Conservation (phyloP, 345 rosid genomes). For the Ceriops zippeliana region DNA sequence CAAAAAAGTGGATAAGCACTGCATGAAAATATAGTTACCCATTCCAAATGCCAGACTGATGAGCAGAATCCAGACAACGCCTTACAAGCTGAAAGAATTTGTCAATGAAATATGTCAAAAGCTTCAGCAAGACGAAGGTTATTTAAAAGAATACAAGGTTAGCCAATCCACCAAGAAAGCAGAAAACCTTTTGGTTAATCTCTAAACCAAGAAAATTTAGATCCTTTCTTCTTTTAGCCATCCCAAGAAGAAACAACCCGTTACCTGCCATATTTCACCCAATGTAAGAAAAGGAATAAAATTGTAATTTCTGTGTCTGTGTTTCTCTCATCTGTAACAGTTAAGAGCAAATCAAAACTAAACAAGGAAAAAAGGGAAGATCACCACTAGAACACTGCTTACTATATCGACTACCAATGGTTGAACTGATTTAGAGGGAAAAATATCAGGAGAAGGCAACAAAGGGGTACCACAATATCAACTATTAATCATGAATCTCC, state of each 20-base stretch:
- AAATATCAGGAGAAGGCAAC: background rate
- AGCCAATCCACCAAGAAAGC: background rate
- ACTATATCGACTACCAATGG: too few species aligned
- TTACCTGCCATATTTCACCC: conserved; percentile 40
- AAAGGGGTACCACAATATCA: too few species aligned
- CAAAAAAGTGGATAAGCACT: background rate
- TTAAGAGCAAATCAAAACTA: background rate
- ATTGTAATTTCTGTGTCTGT: background rate
- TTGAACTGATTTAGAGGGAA: background rate
- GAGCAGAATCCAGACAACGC: conserved; percentile 40
- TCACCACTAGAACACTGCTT: too few species aligned
- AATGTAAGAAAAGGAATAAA: conserved; percentile 6
- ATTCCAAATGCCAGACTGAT: conserved; percentile 40
- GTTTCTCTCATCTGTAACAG: background rate
- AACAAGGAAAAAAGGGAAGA: background rate
- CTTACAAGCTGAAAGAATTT: conserved; percentile 46
- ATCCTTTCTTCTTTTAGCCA: conserved; percentile 51
- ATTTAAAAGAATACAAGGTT: background rate
- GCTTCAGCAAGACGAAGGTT: conserved; percentile 4
- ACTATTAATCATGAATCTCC: too few species aligned
- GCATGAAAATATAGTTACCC: conserved; percentile 38
- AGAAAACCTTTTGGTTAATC: conserved; percentile 53
- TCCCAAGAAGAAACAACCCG: conserved; percentile 55
- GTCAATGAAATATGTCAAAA: conserved; percentile 6
- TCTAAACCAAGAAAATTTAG: conserved; percentile 68